Percentiles rank a stretch among this genome's conserved stretches.
Evolutionary conservation across 139 green algal genomes (phyloP).

Genomic region (Asterochloris erici): DNA sequence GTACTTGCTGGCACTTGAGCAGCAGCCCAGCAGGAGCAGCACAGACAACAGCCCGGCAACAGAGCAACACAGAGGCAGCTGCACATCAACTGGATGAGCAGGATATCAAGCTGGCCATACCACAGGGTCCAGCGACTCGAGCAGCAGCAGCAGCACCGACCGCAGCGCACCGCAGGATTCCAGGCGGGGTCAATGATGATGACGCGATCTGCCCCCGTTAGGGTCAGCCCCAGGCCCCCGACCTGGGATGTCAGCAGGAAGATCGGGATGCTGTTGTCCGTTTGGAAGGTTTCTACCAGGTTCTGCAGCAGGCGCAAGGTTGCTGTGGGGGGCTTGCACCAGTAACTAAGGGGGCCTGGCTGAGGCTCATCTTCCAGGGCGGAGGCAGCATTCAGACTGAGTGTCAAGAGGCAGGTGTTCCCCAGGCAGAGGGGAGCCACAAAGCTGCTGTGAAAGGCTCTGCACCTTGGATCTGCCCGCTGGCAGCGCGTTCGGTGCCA

Average conservation of each 20-base stretch:
- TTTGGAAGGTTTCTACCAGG: slow-evolving; percentile 74
- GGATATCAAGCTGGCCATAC: slow-evolving; percentile 17
- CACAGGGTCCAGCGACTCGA: slow-evolving; percentile 15
- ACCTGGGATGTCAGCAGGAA: slow-evolving; percentile 92
- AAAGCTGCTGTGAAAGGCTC: too few relatives aligned
- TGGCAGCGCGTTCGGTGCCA: too few relatives aligned
- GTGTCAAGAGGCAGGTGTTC: too few relatives aligned
- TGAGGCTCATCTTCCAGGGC: too few relatives aligned
- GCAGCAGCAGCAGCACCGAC: neutral
- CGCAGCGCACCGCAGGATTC: slow-evolving; percentile 39
- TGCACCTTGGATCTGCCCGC: too few relatives aligned
- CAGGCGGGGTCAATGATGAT: slow-evolving; percentile 80
- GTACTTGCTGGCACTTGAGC: too few relatives aligned
- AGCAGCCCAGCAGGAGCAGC: too few relatives aligned
- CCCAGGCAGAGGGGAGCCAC: too few relatives aligned
- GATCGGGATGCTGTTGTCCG: slow-evolving; percentile 58
- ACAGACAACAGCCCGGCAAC: slow-evolving; percentile 32
- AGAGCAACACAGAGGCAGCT: slow-evolving; percentile 9
- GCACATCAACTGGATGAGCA: too few relatives aligned
- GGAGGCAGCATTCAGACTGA: too few relatives aligned
- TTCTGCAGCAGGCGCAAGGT: slow-evolving; percentile 26
- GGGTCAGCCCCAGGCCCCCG: slow-evolving; percentile 90
- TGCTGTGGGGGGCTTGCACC: neutral
- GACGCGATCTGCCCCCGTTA: slow-evolving; percentile 90
- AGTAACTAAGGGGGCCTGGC: too few relatives aligned